phyloP scores from a whole-genome alignment of 2,329 filamentous ascomycete genomes.

The Fusarium sp. region DNA sequence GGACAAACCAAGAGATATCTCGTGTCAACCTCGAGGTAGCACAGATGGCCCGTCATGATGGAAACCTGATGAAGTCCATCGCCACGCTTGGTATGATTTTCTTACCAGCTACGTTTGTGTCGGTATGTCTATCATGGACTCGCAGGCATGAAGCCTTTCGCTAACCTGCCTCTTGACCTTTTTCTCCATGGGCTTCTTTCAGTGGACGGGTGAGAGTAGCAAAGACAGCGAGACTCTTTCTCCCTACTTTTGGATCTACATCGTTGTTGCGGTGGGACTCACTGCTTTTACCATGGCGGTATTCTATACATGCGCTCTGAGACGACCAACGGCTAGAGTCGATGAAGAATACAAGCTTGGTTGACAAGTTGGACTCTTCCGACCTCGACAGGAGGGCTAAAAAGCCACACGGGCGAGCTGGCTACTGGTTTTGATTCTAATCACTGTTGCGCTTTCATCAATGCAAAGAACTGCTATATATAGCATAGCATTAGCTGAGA shows the following conservation, averaged over 20 bases:
- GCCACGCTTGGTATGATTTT: slow-evolving; percentile 11
- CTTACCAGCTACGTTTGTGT: slow-evolving; percentile 10
- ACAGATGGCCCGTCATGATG: background rate
- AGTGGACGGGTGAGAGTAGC: background rate
- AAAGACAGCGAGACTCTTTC: rapidly evolving
- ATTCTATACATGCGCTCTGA: background rate
- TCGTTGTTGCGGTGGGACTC: background rate
- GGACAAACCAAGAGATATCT: background rate
- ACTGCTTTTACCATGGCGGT: background rate
- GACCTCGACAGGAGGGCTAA: too few relatives aligned
- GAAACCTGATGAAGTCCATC: slow-evolving; percentile 7
- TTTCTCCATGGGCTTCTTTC: slow-evolving; percentile 10
- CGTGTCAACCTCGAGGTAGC: slow-evolving; percentile 2
- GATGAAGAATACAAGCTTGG: too few relatives aligned
- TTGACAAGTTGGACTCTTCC: too few relatives aligned
- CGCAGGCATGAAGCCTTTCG: too few relatives aligned
- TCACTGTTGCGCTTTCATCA: too few relatives aligned
- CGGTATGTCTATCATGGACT: background rate
- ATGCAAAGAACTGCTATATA: too few relatives aligned
- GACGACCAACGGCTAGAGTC: too few relatives aligned
- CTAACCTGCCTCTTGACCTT: background rate
- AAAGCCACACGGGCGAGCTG: too few relatives aligned
- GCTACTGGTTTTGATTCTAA: too few relatives aligned
- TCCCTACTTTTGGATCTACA: slow-evolving; percentile 3
- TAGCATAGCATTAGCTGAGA: too few relatives aligned